Evolutionary conservation across 306 rosid genomes (phyloP).

Genomic region (Fragaria ananassa): DNA sequence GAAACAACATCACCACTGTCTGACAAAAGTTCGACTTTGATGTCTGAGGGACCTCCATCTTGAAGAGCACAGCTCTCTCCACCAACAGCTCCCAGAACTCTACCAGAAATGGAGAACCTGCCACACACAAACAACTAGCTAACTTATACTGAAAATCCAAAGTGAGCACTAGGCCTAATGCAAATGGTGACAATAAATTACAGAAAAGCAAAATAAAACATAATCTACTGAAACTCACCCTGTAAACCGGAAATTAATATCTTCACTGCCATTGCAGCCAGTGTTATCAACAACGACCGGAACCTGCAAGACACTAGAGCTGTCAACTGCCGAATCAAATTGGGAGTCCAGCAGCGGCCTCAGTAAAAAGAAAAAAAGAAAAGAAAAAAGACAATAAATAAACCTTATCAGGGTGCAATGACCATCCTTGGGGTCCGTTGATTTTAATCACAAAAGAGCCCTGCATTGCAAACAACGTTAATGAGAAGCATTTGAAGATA

Average conservation of each 20-base stretch:
- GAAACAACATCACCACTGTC: constrained; percentile 59
- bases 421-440: constrained; percentile 95
- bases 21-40: constrained; percentile 75
- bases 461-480: constrained; percentile 41
- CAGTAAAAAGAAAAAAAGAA: not conserved
- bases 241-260: constrained; percentile 85
- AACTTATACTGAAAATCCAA: constrained; percentile 20
- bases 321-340: constrained; percentile 13
- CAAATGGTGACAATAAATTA: constrained; percentile 20
- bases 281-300: constrained; percentile 72
- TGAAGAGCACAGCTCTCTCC: constrained; percentile 72
- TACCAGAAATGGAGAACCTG: constrained; percentile 90
- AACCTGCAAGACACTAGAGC: constrained; percentile 44
- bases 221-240: constrained; percentile 50
- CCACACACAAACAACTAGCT: constrained; percentile 26
- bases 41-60: constrained; percentile 83
- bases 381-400: not conserved
- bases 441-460: constrained; percentile 82
- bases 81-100: constrained; percentile 84
- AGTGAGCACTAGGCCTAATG: constrained; percentile 16
- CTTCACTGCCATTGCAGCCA: constrained; percentile 93
- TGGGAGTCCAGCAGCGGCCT: constrained; percentile 14
- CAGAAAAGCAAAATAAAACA: constrained; percentile 2
- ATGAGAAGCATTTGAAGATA: constrained; percentile 27
- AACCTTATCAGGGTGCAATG: constrained; percentile 93